Conservation (phyloP, 2,329 filamentous ascomycete genomes). For the Arthrobotrys entomopaga region DNA sequence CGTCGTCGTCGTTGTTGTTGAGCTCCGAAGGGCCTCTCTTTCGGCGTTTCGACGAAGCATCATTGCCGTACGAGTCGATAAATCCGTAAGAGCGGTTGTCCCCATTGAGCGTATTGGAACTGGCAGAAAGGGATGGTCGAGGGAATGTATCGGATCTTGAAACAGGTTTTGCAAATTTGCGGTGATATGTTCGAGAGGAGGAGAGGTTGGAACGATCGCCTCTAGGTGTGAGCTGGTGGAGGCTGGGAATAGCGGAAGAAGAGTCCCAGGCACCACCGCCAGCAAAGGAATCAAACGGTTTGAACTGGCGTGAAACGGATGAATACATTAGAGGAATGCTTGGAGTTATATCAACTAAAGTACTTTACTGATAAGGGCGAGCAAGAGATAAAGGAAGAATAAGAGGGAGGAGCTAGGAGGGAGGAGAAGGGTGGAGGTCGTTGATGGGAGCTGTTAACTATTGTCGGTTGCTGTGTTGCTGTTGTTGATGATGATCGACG, state of each 20-base stretch:
- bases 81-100: constrained; percentile 9
- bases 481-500: neutral
- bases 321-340: constrained; percentile 44
- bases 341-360: too few relatives aligned
- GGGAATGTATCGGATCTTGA: constrained; percentile 40
- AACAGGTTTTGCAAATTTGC: constrained; percentile 49
- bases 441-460: too few relatives aligned
- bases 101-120: neutral
- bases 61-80: constrained; percentile 36
- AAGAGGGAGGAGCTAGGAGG: too few relatives aligned
- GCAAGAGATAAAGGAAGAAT: too few relatives aligned
- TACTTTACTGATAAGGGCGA: too few relatives aligned
- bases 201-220: constrained; percentile 21
- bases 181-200: constrained; percentile 33
- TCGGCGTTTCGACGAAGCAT: constrained; percentile 35
- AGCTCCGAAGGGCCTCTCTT: constrained; percentile 47
- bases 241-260: constrained; percentile 38
- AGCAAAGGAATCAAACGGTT: constrained; percentile 34
- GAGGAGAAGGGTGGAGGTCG: too few relatives aligned
- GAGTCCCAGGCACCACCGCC: constrained; percentile 32
- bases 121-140: constrained; percentile 29
- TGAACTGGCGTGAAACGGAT: constrained; percentile 33
- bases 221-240: constrained; percentile 14
- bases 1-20: constrained; percentile 23
- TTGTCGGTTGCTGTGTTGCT: too few relatives aligned